A percentile compares a stretch with the other conserved stretches of the same genome.
Conservation (phyloP, 176 grass and related monocot genomes). For the Avena eriantha region DNA sequence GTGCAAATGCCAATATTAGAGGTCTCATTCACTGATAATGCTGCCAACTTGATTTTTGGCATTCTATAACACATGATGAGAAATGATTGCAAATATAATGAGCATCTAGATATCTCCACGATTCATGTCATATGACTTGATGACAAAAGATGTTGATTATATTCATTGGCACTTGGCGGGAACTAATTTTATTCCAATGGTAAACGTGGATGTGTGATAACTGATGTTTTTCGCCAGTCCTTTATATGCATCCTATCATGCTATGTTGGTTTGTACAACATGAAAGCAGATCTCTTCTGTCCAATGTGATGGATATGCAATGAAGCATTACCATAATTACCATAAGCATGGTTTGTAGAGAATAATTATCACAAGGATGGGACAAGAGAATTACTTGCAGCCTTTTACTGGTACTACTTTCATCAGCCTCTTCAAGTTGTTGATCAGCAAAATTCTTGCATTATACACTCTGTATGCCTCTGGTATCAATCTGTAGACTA, state of each 20-base stretch:
- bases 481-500: constrained; percentile 82
- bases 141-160: neutral
- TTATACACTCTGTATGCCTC: constrained; percentile 88
- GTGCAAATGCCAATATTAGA: constrained; percentile 23
- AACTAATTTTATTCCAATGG: neutral
- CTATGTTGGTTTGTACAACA: constrained; percentile 24
- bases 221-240: neutral
- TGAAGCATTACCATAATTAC: neutral
- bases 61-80: neutral
- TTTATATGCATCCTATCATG: neutral
- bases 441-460: constrained; percentile 86
- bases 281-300: neutral
- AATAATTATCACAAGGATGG: constrained; percentile 18
- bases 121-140: constrained; percentile 24
- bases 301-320: neutral
- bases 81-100: neutral
- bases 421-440: constrained; percentile 81
- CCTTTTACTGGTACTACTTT: constrained; percentile 82
- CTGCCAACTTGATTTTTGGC: neutral
- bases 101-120: neutral
- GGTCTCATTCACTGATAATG: neutral
- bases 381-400: constrained; percentile 79
- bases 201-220: neutral
- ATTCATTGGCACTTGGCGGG: neutral
- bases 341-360: neutral